Evolutionary conservation across 257 asterid species (phyloP).

Genomic region (Forsythia suspensa): DNA sequence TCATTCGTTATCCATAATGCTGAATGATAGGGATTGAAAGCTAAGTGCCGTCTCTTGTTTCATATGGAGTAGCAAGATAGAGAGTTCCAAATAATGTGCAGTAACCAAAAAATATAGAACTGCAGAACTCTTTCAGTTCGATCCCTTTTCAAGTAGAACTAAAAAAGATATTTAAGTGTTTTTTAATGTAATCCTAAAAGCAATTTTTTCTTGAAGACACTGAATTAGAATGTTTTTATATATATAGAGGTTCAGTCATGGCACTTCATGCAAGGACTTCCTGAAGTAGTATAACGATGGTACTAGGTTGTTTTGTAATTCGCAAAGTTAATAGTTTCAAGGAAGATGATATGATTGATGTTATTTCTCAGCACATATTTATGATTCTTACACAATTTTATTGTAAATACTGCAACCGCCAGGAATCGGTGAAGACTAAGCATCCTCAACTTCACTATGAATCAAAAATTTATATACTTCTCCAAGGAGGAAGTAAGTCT

Average conservation of each 20-base stretch:
- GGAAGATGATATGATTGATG: neutral
- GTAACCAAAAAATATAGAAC: neutral
- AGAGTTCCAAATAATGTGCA: neutral
- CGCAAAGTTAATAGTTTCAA: no score
- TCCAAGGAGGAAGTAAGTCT: constrained; percentile 83
- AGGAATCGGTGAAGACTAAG: constrained; percentile 85
- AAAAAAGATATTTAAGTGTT: neutral
- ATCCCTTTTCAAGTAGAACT: neutral
- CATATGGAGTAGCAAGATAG: no score
- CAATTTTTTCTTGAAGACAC: no score
- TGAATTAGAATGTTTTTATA: neutral
- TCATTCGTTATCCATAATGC: neutral
- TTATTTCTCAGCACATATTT: neutral
- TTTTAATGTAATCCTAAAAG: neutral
- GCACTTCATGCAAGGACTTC: neutral
- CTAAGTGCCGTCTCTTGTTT: neutral
- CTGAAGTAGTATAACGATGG: neutral
- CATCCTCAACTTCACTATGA: constrained; percentile 40
- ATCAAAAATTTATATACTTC: constrained; percentile 81
- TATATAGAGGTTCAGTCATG: neutral
- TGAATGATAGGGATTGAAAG: neutral
- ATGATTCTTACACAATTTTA: neutral
- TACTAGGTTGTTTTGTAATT: neutral
- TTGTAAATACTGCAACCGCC: constrained; percentile 26
- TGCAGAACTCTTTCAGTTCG: neutral